Evolutionary conservation across 1,284 basidiomycete species (phyloP).

Genomic region (Apiotrichum sp.): DNA sequence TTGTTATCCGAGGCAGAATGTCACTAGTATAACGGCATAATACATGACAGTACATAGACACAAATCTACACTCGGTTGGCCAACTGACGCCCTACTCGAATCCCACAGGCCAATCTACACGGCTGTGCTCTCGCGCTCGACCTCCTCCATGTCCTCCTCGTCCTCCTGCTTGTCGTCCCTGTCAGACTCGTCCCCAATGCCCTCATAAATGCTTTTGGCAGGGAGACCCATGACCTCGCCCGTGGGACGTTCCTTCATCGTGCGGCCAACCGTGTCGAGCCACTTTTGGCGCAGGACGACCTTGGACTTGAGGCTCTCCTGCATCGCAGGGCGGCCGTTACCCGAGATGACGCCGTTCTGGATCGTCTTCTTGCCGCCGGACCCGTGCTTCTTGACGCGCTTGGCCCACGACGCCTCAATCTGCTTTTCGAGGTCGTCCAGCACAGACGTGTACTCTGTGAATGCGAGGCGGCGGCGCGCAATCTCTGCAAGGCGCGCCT

Average conservation of each 20-base stretch:
- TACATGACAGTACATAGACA: background rate
- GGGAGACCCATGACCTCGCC: conserved; percentile 71
- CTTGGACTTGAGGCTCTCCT: conserved; percentile 62
- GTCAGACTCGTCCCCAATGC: conserved; percentile 56
- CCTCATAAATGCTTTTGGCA: conserved; percentile 63
- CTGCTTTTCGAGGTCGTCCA: conserved; percentile 75
- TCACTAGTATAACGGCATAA: background rate
- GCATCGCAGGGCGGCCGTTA: conserved; percentile 57
- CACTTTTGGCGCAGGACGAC: conserved; percentile 66
- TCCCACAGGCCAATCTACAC: conserved; percentile 4
- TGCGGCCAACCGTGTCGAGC: conserved; percentile 63
- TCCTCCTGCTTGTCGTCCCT: conserved; percentile 31
- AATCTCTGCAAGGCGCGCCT: conserved; percentile 63
- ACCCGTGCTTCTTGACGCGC: conserved; percentile 49
- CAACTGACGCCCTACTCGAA: too few species aligned
- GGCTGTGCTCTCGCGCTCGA: conserved; percentile 1
- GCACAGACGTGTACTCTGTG: conserved; percentile 74
- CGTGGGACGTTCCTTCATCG: conserved; percentile 58
- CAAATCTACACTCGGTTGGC: too few species aligned
- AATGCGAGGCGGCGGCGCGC: conserved; percentile 84
- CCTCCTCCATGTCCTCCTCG: conserved; percentile 21
- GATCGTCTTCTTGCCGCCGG: conserved; percentile 49
- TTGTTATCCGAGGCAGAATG: background rate
- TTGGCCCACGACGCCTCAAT: conserved; percentile 54
- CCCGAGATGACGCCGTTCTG: conserved; percentile 50